Conservation (phyloP, 495 filamentous ascomycete species). For the Hypomontagnella monticulosa region DNA sequence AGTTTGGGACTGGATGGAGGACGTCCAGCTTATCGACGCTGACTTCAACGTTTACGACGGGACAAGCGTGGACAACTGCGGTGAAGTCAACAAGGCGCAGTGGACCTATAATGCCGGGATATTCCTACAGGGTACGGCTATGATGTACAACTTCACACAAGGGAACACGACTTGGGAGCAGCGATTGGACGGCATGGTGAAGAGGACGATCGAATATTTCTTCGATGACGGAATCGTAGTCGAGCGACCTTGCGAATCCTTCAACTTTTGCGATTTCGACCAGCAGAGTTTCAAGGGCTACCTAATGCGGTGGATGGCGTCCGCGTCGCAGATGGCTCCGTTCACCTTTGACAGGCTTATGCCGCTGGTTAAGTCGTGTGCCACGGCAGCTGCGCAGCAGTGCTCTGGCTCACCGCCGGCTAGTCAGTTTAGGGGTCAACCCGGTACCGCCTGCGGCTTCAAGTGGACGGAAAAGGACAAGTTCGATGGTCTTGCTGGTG, state of each 20-base stretch:
- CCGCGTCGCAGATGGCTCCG: constrained; percentile 72
- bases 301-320: constrained; percentile 74
- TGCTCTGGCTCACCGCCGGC: constrained; percentile 66
- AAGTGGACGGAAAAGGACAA: constrained; percentile 55
- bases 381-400: constrained; percentile 66
- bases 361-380: constrained; percentile 65
- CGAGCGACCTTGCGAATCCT: constrained; percentile 76
- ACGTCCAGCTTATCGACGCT: constrained; percentile 67
- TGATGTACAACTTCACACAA: constrained; percentile 77
- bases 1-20: constrained; percentile 73
- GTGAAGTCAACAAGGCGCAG: constrained; percentile 67
- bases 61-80: constrained; percentile 67
- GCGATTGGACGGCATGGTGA: constrained; percentile 65
- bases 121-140: constrained; percentile 75
- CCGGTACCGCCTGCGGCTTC: constrained; percentile 62
- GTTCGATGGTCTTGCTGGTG: constrained; percentile 59
- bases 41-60: constrained; percentile 76
- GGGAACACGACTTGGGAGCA: constrained; percentile 66
- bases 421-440: constrained; percentile 57
- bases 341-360: constrained; percentile 65
- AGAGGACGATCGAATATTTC: constrained; percentile 65
- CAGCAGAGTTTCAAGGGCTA: constrained; percentile 81
- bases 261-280: constrained; percentile 73
- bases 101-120: constrained; percentile 83
- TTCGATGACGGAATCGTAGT: constrained; percentile 65